Evolutionary conservation across 2,329 filamentous ascomycete species (phyloP), one percentile per base, ranked within the genome.

Genomic region (Rosellinia necatrix): DNA sequence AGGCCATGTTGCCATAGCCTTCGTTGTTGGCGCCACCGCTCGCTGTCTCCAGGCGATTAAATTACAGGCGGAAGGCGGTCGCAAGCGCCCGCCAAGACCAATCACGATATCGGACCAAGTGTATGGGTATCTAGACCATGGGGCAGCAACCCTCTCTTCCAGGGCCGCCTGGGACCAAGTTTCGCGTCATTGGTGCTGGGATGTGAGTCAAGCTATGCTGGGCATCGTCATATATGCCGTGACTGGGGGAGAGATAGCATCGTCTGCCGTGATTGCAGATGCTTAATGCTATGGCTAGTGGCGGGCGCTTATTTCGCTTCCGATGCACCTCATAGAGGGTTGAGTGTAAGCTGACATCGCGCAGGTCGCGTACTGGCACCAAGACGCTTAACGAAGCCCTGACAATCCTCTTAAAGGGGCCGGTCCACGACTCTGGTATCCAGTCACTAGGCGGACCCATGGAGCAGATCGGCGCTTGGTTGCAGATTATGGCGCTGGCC

Each of bases 331-430:
- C 46, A 15, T n/a, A 17, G 25, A 34, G 35, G 27, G 19, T 46
- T 7, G 40, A 57, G 21, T 27, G 32, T 53, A 53, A 43, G 51
- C 55, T 65, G 44, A 63, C 56, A 47, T 35, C 19, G 38, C 43
- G 44, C 44, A 72, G 71, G 70, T 72, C 69, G 32, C 69, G 71
- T 30, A 73, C 71, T n/a, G 71, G 71, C 48, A 72, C 71, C 27
- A 72, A 74, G 60, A 72, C 71, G 13, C 63, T 74, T 12, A 73
- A 74, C 56, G 69, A 74, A 59, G 72, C 72, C 30, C 69, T 74
- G 17, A 63, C 65, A 27, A 72, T 72, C 49, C 68, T 74, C 21
- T 65, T 72, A 35, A 60, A 67, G 46, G 71, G 70, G 2, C 71
- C 71, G 7, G 70, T 72, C 6, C 71, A 73, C 58, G 71, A 73